Evolutionary conservation across 805 yeast genomes (phyloP).

Genomic region (Candida khao-thaluensis): DNA sequence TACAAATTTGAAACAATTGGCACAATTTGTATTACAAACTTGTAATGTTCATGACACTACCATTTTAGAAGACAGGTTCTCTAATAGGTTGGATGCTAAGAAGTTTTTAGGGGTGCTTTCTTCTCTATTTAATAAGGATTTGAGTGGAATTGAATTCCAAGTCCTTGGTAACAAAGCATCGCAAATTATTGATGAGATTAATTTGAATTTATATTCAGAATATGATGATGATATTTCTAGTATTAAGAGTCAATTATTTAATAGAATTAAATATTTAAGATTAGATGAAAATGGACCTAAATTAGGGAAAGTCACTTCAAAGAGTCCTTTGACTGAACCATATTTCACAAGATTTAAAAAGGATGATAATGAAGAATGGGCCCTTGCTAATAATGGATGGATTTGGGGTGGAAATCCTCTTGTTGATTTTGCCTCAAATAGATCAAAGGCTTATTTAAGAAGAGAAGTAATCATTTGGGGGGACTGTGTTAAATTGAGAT

Average conservation of each 20-base stretch:
- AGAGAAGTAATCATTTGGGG: conserved; percentile 98
- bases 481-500: conserved; percentile 90
- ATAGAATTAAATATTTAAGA: conserved; percentile 73
- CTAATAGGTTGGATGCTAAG: conserved; percentile 51
- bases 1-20: conserved; percentile 42
- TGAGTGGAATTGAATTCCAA: conserved; percentile 22
- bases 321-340: conserved; percentile 71
- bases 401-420: conserved; percentile 96
- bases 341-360: conserved; percentile 73
- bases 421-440: conserved; percentile 83
- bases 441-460: conserved; percentile 77
- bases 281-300: conserved; percentile 81
- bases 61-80: conserved; percentile 49
- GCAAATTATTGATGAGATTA: conserved; percentile 70
- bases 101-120: conserved; percentile 54
- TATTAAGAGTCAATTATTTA: conserved; percentile 67
- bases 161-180: conserved; percentile 38
- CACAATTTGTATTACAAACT: conserved; percentile 45
- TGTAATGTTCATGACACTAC: conserved; percentile 43
- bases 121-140: conserved; percentile 18
- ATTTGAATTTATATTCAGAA: conserved; percentile 64
- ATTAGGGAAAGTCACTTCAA: conserved; percentile 56
- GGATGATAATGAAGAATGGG: conserved; percentile 56
- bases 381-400: conserved; percentile 96
- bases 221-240: conserved; percentile 73